Percentiles rank a stretch among this genome's conserved stretches.
These are phyloP conservation scores for Zymoseptoria pseudotritici DNA, from an alignment of 2,329 filamentous ascomycete species.

Conservation along the genomic window DNA sequence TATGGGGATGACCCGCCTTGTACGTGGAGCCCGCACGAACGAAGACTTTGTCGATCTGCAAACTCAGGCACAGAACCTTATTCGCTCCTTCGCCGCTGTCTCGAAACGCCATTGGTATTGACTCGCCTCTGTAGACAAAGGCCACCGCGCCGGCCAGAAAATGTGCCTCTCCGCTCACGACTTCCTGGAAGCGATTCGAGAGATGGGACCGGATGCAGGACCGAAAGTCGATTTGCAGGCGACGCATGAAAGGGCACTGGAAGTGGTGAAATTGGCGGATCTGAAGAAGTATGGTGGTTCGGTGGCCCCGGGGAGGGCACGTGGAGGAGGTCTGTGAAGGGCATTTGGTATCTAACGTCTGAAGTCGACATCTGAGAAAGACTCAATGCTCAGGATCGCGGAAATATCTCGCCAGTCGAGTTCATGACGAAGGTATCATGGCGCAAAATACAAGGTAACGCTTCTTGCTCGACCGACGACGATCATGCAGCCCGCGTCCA, in stretches of 20 bases:
- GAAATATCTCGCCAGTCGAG: too few relatives aligned
- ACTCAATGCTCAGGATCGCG: too few relatives aligned
- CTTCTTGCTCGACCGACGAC: too few relatives aligned
- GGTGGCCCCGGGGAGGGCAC: neutral
- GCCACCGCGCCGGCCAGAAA: constrained; percentile 7
- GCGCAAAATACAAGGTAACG: too few relatives aligned
- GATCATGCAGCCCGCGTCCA: too few relatives aligned
- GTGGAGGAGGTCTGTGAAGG: neutral
- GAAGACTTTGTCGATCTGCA: constrained; percentile 3
- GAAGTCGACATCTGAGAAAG: too few relatives aligned
- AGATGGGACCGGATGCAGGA: constrained; percentile 9
- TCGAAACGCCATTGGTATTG: neutral
- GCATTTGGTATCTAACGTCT: too few relatives aligned
- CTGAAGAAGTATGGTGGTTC: constrained; percentile 10
- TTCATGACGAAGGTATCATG: too few relatives aligned
- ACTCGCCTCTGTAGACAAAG: constrained; percentile 1
- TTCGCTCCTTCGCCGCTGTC: neutral
- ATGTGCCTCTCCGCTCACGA: constrained; percentile 2
- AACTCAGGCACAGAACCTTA: constrained; percentile 3
- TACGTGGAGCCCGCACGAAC: neutral
- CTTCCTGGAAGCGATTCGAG: constrained; percentile 8
- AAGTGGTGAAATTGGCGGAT: constrained; percentile 12
- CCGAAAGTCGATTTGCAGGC: constrained; percentile 13
- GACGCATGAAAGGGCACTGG: constrained; percentile 11
- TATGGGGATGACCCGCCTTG: constrained; percentile 1